Evolutionary conservation across 495 filamentous ascomycete genomes (phyloP).

Genomic region (Neurospora tetraspora): DNA sequence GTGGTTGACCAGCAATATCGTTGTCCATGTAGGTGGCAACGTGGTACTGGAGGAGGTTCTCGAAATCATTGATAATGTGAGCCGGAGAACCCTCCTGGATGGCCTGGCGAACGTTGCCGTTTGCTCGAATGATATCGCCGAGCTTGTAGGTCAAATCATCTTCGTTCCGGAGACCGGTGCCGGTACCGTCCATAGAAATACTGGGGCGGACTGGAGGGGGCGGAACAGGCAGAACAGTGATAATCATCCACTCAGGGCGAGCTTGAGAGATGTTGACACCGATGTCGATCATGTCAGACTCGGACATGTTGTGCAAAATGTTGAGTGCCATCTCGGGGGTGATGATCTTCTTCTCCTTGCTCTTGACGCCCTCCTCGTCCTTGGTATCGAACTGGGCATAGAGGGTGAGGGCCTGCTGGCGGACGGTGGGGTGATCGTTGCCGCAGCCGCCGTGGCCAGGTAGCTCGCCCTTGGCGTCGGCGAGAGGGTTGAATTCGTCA

Average conservation of each 20-base stretch:
- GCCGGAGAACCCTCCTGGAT: conserved; percentile 80
- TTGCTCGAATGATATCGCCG: conserved; percentile 95
- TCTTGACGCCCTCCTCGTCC: conserved; percentile 71
- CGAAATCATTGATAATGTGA: conserved; percentile 83
- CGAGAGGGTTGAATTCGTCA: conserved; percentile 37
- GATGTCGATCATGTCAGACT: conserved; percentile 72
- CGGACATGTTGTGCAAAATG: conserved; percentile 73
- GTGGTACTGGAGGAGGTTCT: conserved; percentile 90
- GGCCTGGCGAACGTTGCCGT: conserved; percentile 82
- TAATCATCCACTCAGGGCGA: conserved; percentile 95
- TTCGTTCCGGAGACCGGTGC: conserved; percentile 78
- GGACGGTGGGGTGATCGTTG: conserved; percentile 77
- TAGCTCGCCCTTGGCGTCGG: conserved; percentile 37
- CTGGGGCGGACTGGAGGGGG: conserved; percentile 92
- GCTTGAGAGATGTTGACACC: conserved; percentile 90
- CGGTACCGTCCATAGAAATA: conserved; percentile 87
- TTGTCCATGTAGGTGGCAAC: conserved; percentile 99
- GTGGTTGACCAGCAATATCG: conserved; percentile 91
- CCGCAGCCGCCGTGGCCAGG: conserved; percentile 80
- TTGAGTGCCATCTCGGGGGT: conserved; percentile 75
- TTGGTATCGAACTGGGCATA: conserved; percentile 38
- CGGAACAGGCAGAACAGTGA: conserved; percentile 89
- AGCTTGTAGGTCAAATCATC: conserved; percentile 99
- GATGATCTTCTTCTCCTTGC: conserved; percentile 74
- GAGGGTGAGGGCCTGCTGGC: conserved; percentile 74